Conservation (phyloP, 2,329 filamentous ascomycete genomes). For the Penicillium sumatraense region DNA sequence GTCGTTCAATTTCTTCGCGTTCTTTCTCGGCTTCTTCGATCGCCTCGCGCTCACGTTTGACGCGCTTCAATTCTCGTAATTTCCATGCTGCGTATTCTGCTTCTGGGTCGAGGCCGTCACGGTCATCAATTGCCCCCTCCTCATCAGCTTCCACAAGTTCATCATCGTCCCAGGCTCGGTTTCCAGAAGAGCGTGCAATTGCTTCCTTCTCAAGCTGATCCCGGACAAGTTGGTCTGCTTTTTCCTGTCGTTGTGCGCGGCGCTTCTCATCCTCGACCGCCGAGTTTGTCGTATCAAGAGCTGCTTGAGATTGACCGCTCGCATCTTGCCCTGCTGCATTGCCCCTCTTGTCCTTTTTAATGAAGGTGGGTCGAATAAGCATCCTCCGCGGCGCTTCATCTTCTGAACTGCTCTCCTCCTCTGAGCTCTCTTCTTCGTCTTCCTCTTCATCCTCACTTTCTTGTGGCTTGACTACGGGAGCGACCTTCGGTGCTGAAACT, state of each 20-base stretch:
- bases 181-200: conserved; percentile 72
- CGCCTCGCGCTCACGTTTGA: conserved; percentile 82
- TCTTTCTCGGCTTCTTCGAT: conserved; percentile 86
- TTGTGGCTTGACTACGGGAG: conserved; percentile 26
- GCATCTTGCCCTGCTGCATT: conserved; percentile 33
- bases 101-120: conserved; percentile 82
- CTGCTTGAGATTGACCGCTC: conserved; percentile 20
- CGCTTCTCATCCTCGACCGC: conserved; percentile 49
- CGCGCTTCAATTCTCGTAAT: conserved; percentile 83
- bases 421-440: conserved; percentile 60
- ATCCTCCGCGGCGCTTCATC: conserved; percentile 61
- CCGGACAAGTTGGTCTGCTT: conserved; percentile 79
- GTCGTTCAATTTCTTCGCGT: conserved; percentile 84
- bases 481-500: conserved; percentile 21
- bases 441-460: conserved; percentile 48
- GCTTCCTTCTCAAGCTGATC: conserved; percentile 85
- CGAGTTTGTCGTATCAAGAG: conserved; percentile 30
- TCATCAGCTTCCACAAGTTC: conserved; percentile 68
- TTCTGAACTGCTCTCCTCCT: conserved; percentile 60
- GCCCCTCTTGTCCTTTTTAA: conserved; percentile 66
- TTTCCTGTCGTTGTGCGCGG: conserved; percentile 65
- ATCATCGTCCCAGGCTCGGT: conserved; percentile 81
- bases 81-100: conserved; percentile 94
- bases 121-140: conserved; percentile 81
- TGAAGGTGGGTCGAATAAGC: conserved; percentile 68